Evolutionary conservation across 257 asterid genomes (phyloP).

Genomic region (Plantago elongata): DNA sequence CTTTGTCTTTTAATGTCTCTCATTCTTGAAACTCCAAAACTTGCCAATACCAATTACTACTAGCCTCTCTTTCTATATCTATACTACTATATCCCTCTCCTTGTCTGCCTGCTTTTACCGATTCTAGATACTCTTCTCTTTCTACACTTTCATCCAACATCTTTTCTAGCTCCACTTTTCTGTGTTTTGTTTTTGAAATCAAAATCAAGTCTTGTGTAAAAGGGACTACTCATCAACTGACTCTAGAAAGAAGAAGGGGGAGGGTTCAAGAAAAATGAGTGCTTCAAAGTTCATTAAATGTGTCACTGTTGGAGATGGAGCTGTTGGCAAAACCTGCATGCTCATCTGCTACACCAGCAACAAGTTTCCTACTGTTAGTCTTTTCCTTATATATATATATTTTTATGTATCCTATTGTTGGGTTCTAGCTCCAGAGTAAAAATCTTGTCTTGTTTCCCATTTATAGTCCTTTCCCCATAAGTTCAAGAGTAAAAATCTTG

Average conservation of each 20-base stretch:
- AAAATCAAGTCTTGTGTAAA: too few species aligned
- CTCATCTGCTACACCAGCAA: conserved; percentile 94
- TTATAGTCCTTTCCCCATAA: neutral
- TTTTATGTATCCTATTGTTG: neutral
- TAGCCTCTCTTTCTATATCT: conserved; percentile 49
- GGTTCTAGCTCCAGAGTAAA: neutral
- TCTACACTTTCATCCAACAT: neutral
- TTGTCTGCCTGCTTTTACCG: conserved; percentile 22
- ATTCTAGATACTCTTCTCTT: conserved; percentile 23
- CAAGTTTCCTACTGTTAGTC: conserved; percentile 86
- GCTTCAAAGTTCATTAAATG: conserved; percentile 97
- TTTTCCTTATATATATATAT: conserved; percentile 25
- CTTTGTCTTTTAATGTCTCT: conserved; percentile 37
- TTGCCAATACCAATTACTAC: conserved; percentile 21
- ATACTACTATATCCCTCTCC: neutral
- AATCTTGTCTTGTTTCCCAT: neutral
- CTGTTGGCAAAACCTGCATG: conserved; percentile 99
- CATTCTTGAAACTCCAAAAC: conserved; percentile 50
- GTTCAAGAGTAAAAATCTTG: neutral
- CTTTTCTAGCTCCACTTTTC: conserved; percentile 16
- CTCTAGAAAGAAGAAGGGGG: conserved; percentile 13
- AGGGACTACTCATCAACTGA: neutral
- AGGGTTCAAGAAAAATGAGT: conserved; percentile 45
- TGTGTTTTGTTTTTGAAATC: neutral
- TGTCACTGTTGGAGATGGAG: conserved; percentile 96